phyloP scores from a whole-genome alignment of 129 eudicot species.

The Pseudognaphalium luteoalbum region DNA sequence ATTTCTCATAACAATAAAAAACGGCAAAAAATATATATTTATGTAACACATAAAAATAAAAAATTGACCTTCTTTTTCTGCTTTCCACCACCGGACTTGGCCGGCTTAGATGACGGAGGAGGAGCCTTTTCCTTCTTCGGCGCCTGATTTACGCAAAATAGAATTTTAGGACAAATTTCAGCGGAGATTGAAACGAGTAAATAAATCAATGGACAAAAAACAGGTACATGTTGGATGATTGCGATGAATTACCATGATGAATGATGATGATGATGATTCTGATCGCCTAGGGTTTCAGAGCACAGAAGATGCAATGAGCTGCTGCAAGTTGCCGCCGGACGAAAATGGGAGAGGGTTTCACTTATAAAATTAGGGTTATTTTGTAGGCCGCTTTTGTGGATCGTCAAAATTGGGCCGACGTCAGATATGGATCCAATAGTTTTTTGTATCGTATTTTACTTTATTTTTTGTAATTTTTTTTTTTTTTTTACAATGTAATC shows the following conservation, averaged over 20 bases:
- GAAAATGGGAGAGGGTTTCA: background rate
- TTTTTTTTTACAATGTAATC: no score
- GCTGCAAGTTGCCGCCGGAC: slow-evolving; percentile 25
- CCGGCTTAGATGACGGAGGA: slow-evolving; percentile 86
- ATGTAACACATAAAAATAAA: background rate
- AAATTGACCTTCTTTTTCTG: slow-evolving; percentile 79
- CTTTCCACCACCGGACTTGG: slow-evolving; percentile 88
- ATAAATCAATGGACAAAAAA: background rate
- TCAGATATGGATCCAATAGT: background rate
- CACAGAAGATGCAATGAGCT: background rate
- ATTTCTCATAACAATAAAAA: background rate
- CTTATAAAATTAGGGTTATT: slow-evolving; percentile 33
- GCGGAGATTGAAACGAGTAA: background rate
- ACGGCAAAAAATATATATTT: background rate
- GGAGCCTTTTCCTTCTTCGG: slow-evolving; percentile 84
- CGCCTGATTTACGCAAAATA: slow-evolving; percentile 38
- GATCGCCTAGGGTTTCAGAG: slow-evolving; percentile 16
- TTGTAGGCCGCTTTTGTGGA: slow-evolving; percentile 11
- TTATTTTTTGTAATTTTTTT: no score
- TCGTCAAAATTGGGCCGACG: slow-evolving; percentile 6
- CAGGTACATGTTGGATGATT: background rate
- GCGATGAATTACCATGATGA: slow-evolving; percentile 33
- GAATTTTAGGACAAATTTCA: background rate
- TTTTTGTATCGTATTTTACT: no score
- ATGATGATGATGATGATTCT: slow-evolving; percentile 18